These are phyloP conservation scores for Durusdinium trenchii DNA, from an alignment of 73 alveolate genomes.

Conservation along the genomic window DNA sequence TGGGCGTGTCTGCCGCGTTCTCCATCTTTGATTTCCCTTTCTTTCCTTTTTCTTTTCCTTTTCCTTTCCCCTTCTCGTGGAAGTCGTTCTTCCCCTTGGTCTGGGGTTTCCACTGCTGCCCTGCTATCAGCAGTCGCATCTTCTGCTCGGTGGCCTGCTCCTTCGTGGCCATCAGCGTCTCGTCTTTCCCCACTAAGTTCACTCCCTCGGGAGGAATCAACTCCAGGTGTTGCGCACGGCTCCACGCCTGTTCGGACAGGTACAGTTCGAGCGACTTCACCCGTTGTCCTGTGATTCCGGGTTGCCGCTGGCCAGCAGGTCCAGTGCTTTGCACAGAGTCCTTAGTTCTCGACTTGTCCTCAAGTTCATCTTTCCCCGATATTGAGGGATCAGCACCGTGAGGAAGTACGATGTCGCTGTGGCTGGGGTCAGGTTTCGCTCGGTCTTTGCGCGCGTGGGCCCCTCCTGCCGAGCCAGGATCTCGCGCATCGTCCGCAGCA, in stretches of 20 bases:
- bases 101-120: background rate
- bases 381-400: background rate
- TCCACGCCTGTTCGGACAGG: background rate
- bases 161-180: background rate
- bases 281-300: background rate
- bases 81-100: background rate
- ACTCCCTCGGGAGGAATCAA: conserved; percentile 4
- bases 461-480: conserved; percentile 17
- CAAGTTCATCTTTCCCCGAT: background rate
- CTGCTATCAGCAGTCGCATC: background rate
- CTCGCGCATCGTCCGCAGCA: background rate
- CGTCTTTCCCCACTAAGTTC: background rate
- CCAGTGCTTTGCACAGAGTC: conserved; percentile 1
- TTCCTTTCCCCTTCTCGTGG: background rate
- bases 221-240: conserved; percentile 29
- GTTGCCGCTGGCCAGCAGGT: background rate
- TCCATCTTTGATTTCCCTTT: background rate
- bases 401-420: background rate
- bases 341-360: background rate
- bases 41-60: background rate
- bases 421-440: background rate
- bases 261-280: background rate
- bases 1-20: background rate
- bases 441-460: background rate
- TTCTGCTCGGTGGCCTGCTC: background rate